Base-by-base conservation (phyloP, 495 filamentous ascomycete genomes). In the Neurospora discreta region DNA sequence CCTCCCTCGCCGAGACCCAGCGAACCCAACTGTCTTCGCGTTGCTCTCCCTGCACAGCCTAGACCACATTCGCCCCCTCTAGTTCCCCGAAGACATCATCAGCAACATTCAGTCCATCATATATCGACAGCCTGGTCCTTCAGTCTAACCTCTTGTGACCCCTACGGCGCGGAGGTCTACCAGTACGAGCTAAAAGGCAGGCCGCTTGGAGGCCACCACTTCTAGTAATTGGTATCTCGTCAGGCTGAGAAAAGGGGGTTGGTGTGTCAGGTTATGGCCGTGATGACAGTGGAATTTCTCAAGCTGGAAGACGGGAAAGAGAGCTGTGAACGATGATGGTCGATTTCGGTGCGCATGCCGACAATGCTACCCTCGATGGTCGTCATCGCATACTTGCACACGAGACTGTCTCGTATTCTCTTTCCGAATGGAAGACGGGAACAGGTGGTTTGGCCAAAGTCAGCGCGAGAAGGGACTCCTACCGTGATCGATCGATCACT, bases 81-180 rank as follows among this genome's bases (percentile, higher is more conserved):
- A 70, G 67, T 75, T 78, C 68, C 76, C 73, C 15, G 15, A 68
- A 18, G 36, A 60, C 16, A 40, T 75, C 44, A 68, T 78, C 46
- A 68, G 78, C 26, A 76, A 78, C 69, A 43, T 84, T 6, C 77
- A 78, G 16, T 46, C 79, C 3, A 41, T 80, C 40, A 71, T 82
- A 71, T 82, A 33, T 72, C 78, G 7, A 75, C 82, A 38, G 69
- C 72, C 39, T 78, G 73, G 72, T 46, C 69, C 9, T 65, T 71
- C 13, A 75, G 73, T 5, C 69, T 78, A 41, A 43, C 73, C 16
- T 46, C 65, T 3, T 30, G 39, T 9, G 40, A 60, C 15, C 15
- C 23, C 16, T 67, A 44, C 36, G 67, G 26, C n/a, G 38, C 65
- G 3, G 46, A 58, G 11, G 42, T 71, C 15, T 72, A 70, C 71